Conservation (phyloP, 2,329 filamentous ascomycete species). For the Cladorrhinum sp. region DNA sequence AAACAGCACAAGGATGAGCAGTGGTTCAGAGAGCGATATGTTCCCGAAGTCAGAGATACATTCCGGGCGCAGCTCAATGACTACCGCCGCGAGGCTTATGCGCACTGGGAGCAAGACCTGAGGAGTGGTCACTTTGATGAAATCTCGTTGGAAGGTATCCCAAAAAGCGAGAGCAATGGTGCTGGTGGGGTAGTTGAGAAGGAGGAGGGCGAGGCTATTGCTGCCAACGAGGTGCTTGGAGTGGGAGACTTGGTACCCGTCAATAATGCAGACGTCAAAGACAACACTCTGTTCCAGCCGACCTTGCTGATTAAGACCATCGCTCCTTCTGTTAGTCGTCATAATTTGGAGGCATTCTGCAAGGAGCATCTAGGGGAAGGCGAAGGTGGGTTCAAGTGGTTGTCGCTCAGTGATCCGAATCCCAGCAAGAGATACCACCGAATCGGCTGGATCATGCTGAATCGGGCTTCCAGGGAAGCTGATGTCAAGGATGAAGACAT, state of each 20-base stretch:
- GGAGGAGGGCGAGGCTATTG: slow-evolving; percentile 90
- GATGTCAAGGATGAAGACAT: slow-evolving; percentile 62
- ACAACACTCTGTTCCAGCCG: slow-evolving; percentile 84
- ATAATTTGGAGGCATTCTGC: slow-evolving; percentile 91
- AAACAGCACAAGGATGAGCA: slow-evolving; percentile 91
- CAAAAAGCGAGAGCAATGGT: slow-evolving; percentile 88
- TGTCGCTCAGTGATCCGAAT: slow-evolving; percentile 94
- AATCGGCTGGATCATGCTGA: slow-evolving; percentile 97
- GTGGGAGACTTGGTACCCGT: slow-evolving; percentile 87
- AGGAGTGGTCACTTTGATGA: slow-evolving; percentile 86
- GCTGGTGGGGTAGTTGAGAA: slow-evolving; percentile 83
- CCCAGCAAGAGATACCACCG: slow-evolving; percentile 95
- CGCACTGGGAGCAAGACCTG: slow-evolving; percentile 85
- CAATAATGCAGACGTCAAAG: slow-evolving; percentile 79
- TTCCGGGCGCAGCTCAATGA: slow-evolving; percentile 75
- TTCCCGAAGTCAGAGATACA: slow-evolving; percentile 73
- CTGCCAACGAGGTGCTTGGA: slow-evolving; percentile 86
- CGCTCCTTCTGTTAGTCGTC: slow-evolving; percentile 89
- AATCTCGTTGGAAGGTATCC: slow-evolving; percentile 89
- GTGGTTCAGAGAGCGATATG: slow-evolving; percentile 96
- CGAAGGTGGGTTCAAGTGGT: slow-evolving; percentile 90
- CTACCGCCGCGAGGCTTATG: slow-evolving; percentile 74
- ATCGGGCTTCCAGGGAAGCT: slow-evolving; percentile 68
- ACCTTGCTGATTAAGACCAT: slow-evolving; percentile 98
- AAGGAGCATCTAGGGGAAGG: slow-evolving; percentile 90